Percentiles rank a stretch among this genome's conserved stretches.
phyloP scores from a whole-genome alignment of 352 stramenopile genomes.

The Pythium folliculosum region DNA sequence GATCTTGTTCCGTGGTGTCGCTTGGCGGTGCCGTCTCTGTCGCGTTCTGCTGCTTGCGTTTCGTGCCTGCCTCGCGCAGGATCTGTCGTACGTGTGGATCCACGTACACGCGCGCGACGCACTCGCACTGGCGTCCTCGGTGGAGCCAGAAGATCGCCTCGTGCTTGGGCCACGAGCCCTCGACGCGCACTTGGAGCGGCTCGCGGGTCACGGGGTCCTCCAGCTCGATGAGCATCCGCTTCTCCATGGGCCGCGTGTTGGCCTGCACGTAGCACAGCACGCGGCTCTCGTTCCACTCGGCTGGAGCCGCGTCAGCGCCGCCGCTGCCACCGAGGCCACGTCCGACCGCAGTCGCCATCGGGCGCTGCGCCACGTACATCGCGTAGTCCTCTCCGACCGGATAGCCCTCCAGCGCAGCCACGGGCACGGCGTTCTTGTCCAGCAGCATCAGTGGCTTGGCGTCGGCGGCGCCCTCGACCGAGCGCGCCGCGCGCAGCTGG shows the following conservation, averaged over 20 bases:
- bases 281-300: neutral
- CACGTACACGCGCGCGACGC: constrained; percentile 20
- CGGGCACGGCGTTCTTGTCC: constrained; percentile 19
- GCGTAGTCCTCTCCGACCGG: constrained; percentile 4
- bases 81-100: neutral
- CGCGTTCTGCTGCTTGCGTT: too few relatives aligned
- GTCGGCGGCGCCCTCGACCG: neutral
- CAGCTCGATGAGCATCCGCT: constrained; percentile 10
- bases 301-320: too few relatives aligned
- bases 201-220: constrained; percentile 8
- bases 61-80: neutral
- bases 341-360: neutral
- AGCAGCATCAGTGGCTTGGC: constrained; percentile 5
- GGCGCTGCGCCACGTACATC: constrained; percentile 14
- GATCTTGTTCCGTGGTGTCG: too few relatives aligned
- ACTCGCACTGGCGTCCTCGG: constrained; percentile 2
- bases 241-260: constrained; percentile 18
- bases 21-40: too few relatives aligned
- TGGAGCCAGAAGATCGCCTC: constrained; percentile 16
- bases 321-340: neutral
- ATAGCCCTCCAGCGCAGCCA: constrained; percentile 2
- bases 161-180: constrained; percentile 15
- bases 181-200: neutral
- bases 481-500: neutral
- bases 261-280: constrained; percentile 25